phyloP scores from a whole-genome alignment of 495 filamentous ascomycete genomes.

The Massariosphaeria phaeospora region DNA sequence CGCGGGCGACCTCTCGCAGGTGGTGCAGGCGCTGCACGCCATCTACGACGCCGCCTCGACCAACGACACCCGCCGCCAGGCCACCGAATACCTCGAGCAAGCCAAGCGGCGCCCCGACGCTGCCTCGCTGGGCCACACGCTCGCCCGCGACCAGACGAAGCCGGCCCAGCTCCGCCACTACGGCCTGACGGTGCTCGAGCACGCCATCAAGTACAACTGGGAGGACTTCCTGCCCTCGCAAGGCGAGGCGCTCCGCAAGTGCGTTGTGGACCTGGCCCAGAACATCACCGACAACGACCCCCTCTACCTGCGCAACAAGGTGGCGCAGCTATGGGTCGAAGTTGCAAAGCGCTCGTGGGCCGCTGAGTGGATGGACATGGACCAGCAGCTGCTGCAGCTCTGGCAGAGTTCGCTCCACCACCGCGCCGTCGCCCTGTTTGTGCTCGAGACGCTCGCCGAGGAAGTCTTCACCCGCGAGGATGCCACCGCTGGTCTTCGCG shows the following conservation, averaged over 20 bases:
- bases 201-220: conserved; percentile 79
- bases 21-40: conserved; percentile 76
- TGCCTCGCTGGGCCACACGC: conserved; percentile 75
- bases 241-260: conserved; percentile 57
- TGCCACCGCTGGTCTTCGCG: conserved; percentile 72
- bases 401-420: conserved; percentile 60
- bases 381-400: conserved; percentile 69
- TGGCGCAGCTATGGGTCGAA: conserved; percentile 93
- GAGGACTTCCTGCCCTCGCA: conserved; percentile 62
- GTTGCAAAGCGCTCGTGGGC: conserved; percentile 90
- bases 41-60: conserved; percentile 77
- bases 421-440: conserved; percentile 35
- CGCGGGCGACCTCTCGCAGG: conserved; percentile 46
- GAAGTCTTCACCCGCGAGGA: conserved; percentile 92
- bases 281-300: conserved; percentile 68
- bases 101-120: conserved; percentile 73
- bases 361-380: conserved; percentile 90
- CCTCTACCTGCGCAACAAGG: conserved; percentile 82
- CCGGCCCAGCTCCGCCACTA: conserved; percentile 84
- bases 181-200: conserved; percentile 83
- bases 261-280: conserved; percentile 75
- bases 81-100: conserved; percentile 74
- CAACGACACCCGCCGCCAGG: conserved; percentile 79
- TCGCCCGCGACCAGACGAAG: conserved; percentile 68
- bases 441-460: conserved; percentile 90